A percentile compares a stretch with the other conserved stretches of the same genome.
Conservation (phyloP, 768 basidiomycete genomes). For the Lactifluus pinguis region DNA sequence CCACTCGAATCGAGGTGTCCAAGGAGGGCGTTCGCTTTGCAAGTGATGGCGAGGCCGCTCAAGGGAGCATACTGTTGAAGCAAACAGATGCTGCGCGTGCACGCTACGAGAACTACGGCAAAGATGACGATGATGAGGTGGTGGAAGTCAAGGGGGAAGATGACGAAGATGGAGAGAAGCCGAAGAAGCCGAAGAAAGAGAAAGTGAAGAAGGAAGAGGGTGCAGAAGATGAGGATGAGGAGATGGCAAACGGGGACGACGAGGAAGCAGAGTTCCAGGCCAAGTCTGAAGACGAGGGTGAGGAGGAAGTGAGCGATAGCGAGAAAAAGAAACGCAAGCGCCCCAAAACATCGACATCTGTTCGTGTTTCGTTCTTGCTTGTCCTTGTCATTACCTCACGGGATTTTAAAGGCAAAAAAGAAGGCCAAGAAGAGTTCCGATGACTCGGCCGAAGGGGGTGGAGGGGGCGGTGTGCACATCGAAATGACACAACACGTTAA, state of each 20-base stretch:
- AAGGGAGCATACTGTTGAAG: slow-evolving; percentile 77
- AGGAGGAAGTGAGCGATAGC: slow-evolving; percentile 33
- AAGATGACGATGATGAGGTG: slow-evolving; percentile 20
- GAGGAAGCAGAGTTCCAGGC: slow-evolving; percentile 36
- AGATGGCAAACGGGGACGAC: slow-evolving; percentile 43
- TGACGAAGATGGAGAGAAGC: slow-evolving; percentile 33
- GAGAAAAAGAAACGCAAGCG: slow-evolving; percentile 61
- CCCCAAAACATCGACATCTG: slow-evolving; percentile 35
- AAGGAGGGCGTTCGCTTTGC: slow-evolving; percentile 94
- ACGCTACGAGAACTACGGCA: slow-evolving; percentile 20
- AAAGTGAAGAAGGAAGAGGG: slow-evolving; percentile 39
- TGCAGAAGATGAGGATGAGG: slow-evolving; percentile 28
- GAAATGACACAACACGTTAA: slow-evolving; percentile 87
- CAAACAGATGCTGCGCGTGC: slow-evolving; percentile 41
- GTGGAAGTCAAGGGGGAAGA: slow-evolving; percentile 35
- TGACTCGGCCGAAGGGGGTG: slow-evolving; percentile 34
- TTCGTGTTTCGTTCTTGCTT: slow-evolving; percentile 16
- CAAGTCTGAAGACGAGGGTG: slow-evolving; percentile 26
- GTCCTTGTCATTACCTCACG: slow-evolving; percentile 8
- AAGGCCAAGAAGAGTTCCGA: slow-evolving; percentile 35
- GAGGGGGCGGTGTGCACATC: slow-evolving; percentile 54
- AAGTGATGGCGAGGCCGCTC: slow-evolving; percentile 90
- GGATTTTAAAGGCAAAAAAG: slow-evolving; percentile 41
- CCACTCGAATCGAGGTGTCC: slow-evolving; percentile 88
- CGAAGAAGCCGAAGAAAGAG: slow-evolving; percentile 42